Evolutionary conservation across 495 filamentous ascomycete genomes (phyloP), one percentile per base, ranked within the genome.

Genomic region (Ramalina intermedia): DNA sequence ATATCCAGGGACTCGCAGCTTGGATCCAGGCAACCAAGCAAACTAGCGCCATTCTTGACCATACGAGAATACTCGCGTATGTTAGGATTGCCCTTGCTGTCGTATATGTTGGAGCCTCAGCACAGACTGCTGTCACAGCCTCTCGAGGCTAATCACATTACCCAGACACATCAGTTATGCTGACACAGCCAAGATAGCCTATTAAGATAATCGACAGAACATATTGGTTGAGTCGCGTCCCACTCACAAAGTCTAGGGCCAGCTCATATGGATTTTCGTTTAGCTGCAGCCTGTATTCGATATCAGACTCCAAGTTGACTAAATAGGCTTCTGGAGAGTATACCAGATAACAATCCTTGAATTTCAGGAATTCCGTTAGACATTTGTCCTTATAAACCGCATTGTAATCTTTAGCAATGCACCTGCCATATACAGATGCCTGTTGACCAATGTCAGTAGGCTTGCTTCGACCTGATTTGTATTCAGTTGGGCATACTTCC

Each of bases 311-410:
- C 14, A 46, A 55, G 41, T 20, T 24, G 23, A 41, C 41, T 26
- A 45, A 51, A 27, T 53, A 37, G 58, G 12, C 12, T 13, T 33
- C 12, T 13, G 12, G 3, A 11, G 12, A 6, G 12, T 33, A 7
- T 73, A 96, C 89, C 57, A 91, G 53, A 57, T 84, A 89, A 63
- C 91, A 99, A 52, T 96, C 72, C 64, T 94, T 94, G 43, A 96
- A 63, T 54, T 66, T 77, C 63, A 94, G 65, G 51, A 99, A 96
- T 59, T 96, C 87, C 43, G 76, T 78, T 2, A 72, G 70, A 59
- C 91, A 99, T 70, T 90, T 87, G 62, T 96, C 87, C 56, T 94
- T 94, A 54, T 89, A 75, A 4, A 96, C 78, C 20, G 85, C 78
- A 59, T 88, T 89, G 65, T 93, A 96, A 61, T 99, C 90, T 8